A percentile compares a stretch with the other conserved stretches of the same genome.
phyloP scores from a whole-genome alignment of 306 rosid genomes.

The Oxytropis ochrocephala region DNA sequence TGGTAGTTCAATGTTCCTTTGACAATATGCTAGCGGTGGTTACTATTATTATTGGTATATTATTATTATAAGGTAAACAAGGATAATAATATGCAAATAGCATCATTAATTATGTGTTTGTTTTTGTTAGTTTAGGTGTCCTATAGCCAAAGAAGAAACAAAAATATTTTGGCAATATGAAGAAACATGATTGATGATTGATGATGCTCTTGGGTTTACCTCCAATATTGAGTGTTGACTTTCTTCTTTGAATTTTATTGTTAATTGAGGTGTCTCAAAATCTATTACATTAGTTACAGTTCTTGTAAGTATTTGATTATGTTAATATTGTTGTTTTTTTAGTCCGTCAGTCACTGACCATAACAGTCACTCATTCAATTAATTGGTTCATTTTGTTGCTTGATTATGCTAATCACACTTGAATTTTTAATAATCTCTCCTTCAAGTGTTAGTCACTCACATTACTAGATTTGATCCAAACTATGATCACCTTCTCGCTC shows the following conservation, averaged over 20 bases:
- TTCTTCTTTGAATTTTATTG: neutral
- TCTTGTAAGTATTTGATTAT: no score
- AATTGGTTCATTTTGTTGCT: no score
- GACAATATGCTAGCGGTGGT: neutral
- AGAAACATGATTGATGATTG: neutral
- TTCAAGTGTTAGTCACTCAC: no score
- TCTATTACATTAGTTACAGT: no score
- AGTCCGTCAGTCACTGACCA: no score
- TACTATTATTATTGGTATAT: neutral
- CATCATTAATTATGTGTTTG: constrained; percentile 3
- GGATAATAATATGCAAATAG: neutral
- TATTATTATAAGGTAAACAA: neutral
- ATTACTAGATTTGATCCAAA: no score
- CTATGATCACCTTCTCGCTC: no score
- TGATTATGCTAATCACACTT: no score
- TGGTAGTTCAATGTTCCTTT: neutral
- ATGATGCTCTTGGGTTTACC: neutral
- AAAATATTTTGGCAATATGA: neutral
- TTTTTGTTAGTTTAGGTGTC: neutral
- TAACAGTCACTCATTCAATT: no score
- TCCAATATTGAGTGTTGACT: neutral
- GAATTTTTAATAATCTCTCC: no score
- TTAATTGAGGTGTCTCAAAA: no score
- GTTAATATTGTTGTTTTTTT: no score
- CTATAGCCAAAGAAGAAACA: neutral